Evolutionary conservation across 495 filamentous ascomycete genomes (phyloP).

Genomic region (Daldinia childiae): DNA sequence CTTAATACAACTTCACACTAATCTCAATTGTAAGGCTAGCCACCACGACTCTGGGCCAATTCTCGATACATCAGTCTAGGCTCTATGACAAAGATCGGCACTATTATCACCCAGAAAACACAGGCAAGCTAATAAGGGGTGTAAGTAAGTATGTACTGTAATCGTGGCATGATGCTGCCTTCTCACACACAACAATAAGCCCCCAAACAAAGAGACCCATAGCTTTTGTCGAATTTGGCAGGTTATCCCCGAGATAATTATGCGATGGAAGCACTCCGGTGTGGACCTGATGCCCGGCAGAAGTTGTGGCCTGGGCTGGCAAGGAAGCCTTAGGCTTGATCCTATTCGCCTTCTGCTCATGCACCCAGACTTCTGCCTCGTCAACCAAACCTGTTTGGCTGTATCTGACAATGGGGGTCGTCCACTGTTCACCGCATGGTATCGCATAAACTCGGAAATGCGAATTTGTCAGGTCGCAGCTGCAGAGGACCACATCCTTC

Average conservation of each 20-base stretch:
- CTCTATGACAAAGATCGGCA: not conserved
- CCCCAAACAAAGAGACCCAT: conserved; percentile 14
- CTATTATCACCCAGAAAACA: not conserved
- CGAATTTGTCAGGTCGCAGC: conserved; percentile 33
- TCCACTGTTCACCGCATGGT: conserved; percentile 33
- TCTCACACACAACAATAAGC: conserved; percentile 9
- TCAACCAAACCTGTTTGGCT: conserved; percentile 13
- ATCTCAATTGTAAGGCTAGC: not conserved
- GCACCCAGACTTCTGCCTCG: conserved; percentile 13
- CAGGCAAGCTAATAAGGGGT: not conserved
- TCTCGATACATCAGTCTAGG: no score
- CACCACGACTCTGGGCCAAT: not conserved
- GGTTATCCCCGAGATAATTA: not conserved
- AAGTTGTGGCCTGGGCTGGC: not conserved
- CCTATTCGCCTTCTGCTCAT: conserved; percentile 1
- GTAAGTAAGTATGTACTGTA: conserved; percentile 14
- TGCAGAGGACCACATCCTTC: conserved; percentile 25
- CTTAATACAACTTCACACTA: not conserved
- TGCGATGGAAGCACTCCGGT: conserved; percentile 4
- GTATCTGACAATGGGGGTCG: conserved; percentile 17
- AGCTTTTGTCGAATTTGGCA: not conserved
- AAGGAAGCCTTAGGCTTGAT: conserved; percentile 6
- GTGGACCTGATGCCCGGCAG: conserved; percentile 6
- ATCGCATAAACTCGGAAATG: conserved; percentile 24
- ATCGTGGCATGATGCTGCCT: not conserved